phyloP scores from a whole-genome alignment of 2,329 filamentous ascomycete species.

The Camptophora hylomeconis region DNA sequence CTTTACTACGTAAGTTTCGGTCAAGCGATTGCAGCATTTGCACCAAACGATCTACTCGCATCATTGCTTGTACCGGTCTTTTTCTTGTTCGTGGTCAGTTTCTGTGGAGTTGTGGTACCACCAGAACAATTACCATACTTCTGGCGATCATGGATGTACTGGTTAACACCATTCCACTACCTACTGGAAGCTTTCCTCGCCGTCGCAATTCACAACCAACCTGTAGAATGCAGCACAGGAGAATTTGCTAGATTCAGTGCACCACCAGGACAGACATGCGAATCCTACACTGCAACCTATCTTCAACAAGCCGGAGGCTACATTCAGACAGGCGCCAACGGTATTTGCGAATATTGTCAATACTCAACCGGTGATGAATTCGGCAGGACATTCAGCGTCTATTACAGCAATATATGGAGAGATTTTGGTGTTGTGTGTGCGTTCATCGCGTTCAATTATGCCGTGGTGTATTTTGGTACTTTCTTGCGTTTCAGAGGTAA shows the following conservation, averaged over 20 bases:
- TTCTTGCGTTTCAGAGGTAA: conserved; percentile 13
- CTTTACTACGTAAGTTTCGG: conserved; percentile 39
- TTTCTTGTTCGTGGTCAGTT: conserved; percentile 56
- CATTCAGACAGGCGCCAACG: conserved; percentile 31
- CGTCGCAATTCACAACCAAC: conserved; percentile 53
- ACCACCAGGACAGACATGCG: conserved; percentile 47
- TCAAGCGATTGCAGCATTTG: conserved; percentile 53
- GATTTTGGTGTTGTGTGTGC: conserved; percentile 67
- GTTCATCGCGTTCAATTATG: conserved; percentile 59
- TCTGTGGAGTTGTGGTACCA: conserved; percentile 65
- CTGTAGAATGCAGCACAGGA: conserved; percentile 52
- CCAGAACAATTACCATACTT: conserved; percentile 49
- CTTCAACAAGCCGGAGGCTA: conserved; percentile 33
- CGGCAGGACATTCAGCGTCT: conserved; percentile 32
- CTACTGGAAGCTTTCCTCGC: conserved; percentile 59
- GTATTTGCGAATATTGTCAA: conserved; percentile 38
- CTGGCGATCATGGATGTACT: conserved; percentile 56
- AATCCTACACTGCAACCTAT: conserved; percentile 44
- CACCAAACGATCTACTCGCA: conserved; percentile 54
- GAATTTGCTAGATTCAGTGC: conserved; percentile 43
- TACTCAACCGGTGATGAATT: conserved; percentile 28
- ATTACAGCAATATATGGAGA: conserved; percentile 57
- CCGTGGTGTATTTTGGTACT: conserved; percentile 12
- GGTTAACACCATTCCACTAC: conserved; percentile 69
- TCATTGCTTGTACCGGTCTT: conserved; percentile 55